phyloP scores from a whole-genome alignment of 1,284 basidiomycete species.

The Peniophora sp. region DNA sequence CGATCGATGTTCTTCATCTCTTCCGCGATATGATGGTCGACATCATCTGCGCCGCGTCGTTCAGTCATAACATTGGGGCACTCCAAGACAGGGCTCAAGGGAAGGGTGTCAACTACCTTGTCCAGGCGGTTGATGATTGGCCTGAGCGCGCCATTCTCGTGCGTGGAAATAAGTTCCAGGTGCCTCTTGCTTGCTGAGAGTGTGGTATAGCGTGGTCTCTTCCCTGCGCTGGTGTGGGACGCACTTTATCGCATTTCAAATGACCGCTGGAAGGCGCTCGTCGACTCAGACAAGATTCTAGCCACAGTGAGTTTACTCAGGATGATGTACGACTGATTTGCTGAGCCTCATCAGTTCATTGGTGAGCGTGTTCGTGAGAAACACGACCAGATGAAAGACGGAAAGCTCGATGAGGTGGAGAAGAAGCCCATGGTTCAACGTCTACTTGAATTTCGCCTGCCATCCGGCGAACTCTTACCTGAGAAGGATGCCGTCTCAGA shows the following conservation, averaged over 20 bases:
- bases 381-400: neutral
- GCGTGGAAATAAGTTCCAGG: neutral
- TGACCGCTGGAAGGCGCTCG: neutral
- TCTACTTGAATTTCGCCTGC: neutral
- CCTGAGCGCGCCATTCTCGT: neutral
- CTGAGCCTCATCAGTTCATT: neutral
- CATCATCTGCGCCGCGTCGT: constrained; percentile 7
- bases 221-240: neutral
- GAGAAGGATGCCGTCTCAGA: neutral
- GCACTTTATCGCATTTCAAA: neutral
- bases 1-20: constrained; percentile 11
- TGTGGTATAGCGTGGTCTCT: neutral
- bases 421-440: neutral
- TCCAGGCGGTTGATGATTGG: neutral
- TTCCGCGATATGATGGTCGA: constrained; percentile 14
- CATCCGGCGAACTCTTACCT: neutral
- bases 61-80: constrained; percentile 7
- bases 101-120: neutral
- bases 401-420: neutral
- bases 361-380: neutral
- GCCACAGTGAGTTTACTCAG: neutral
- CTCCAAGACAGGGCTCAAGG: constrained; percentile 9
- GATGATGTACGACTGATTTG: too few species aligned
- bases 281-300: neutral
- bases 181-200: neutral